Base-by-base conservation (phyloP, 371 early-diverging fungal species). In the Mucor plumbeus region DNA sequence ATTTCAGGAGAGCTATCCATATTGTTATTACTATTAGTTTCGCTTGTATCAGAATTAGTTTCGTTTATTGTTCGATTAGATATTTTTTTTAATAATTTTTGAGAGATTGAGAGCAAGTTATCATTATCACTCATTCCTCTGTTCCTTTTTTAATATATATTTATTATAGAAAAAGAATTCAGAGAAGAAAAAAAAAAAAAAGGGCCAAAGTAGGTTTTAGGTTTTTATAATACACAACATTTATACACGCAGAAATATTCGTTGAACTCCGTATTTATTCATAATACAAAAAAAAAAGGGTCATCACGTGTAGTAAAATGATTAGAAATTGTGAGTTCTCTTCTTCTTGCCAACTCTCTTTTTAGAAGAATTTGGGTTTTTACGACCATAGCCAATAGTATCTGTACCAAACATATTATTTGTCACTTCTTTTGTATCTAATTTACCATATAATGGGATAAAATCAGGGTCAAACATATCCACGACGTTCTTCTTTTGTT, bases 361-460 rank as follows among this genome's bases (percentile, higher is more conserved):
- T 65, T 81, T 86, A 36, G 78, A 78, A 4, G 84, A 86, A 75
- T 97, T 97, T 31, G 96, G 96, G 74, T 97, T 97, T 66, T 87
- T 89, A 33, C 93, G 82, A 35, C 97, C 97, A 72, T 88, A 91
- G 0, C 94, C 95, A 78, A 97, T 89, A 21, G 83, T 81, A 1
- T 93, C 91, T 58, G 89, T 85, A 36, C 89, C 91, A 69, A 82
- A 84, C 66, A 88, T 88, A 63, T 89, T 88, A 61, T 86, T 84
- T 26, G 77, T 80, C 9, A 74, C 50, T 39, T 69, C 69, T 39
- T 64, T 69, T 31, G 81, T 76, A 44, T 85, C 81, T 35, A 77
- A 78, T 41, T 87, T 89, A 17, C 87, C 76, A 19, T 88, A 76
- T 31, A 83, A 77, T 21, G 94, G 94, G 34, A 89, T 82, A 57